Base-by-base conservation (phyloP, 169 alveolate genomes). In the Eimeria necatrix region DNA sequence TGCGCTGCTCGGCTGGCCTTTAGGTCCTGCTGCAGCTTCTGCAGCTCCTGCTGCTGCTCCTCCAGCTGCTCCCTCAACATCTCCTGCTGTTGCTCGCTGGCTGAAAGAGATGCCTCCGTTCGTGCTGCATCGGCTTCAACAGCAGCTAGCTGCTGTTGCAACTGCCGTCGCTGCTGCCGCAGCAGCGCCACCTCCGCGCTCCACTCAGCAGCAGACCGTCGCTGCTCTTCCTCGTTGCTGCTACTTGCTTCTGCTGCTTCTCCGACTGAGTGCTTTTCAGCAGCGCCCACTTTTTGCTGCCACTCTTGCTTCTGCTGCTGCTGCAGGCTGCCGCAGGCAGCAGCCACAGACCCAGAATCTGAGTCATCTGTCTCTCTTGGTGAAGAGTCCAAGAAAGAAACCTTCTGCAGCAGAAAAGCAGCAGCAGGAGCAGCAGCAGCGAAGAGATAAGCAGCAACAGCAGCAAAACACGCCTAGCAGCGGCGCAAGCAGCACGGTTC, bases 131-230 rank as follows among this genome's bases (percentile, higher is more conserved):
- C 78, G 3, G 53, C 91, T 20, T 59, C 60, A 8, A 51, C 78
- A 7, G 91, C 91, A 10, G 91, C 76, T 22, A 84, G 91, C 91
- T 59, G 91, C 78, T 84, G 91, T 78, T 84, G 91, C 91, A 56
- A 78, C 91, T 26, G 12, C 78, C 49, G 80, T 56, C 59, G 74
- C 18, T 80, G 89, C 51, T 56, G 89, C 89, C 89, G 89, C 89
- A 80, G 52, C 41, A 49, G 70, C 52, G 56, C 48, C 48, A 80
- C 71, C 89, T 80, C 71, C 8, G 9, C 89, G 20, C 41, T 49
- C 2, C 8, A 68, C 26, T 22, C 70, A 48, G 89, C 89, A n/a
- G 89, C 24, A 20, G 12, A 61, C 60, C 22, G 1, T 9, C 49
- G 89, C 70, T 49, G 89, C 89, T 80, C 71, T 48, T 80, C 89